These are phyloP conservation scores for Aspergillus ibericus DNA, from an alignment of 2,329 filamentous ascomycete species.

Conservation along the genomic window DNA sequence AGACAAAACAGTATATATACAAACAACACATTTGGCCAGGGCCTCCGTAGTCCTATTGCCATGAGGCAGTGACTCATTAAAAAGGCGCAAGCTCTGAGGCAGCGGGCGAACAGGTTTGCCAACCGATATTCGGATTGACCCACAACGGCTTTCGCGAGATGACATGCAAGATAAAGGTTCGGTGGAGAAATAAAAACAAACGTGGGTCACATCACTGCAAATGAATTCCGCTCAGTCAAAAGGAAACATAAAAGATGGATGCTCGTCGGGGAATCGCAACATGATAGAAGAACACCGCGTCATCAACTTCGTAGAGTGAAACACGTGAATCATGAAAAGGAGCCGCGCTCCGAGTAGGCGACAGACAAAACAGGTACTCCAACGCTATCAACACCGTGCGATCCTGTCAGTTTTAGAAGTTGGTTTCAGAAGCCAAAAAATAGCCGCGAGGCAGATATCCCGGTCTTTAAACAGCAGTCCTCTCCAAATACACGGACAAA, in stretches of 20 bases:
- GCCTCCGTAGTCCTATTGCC: neutral
- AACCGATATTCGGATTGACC: neutral
- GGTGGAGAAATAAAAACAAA: neutral
- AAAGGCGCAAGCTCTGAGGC: neutral
- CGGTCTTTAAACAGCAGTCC: constrained; percentile 26
- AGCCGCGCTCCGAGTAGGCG: constrained; percentile 6
- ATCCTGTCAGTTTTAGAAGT: constrained; percentile 12
- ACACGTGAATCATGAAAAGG: constrained; percentile 10
- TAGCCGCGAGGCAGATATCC: constrained; percentile 28
- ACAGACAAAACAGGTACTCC: constrained; percentile 21
- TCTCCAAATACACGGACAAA: constrained; percentile 20
- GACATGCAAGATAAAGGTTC: neutral
- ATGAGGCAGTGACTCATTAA: neutral
- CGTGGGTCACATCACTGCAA: neutral
- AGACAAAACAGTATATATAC: neutral
- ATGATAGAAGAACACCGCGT: constrained; percentile 18
- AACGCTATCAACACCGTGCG: constrained; percentile 27
- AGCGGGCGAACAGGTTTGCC: neutral
- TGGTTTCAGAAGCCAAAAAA: constrained; percentile 17
- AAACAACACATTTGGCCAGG: neutral
- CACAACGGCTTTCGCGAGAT: neutral
- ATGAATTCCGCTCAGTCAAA: neutral
- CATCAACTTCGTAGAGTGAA: constrained; percentile 15
- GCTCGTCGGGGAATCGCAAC: constrained; percentile 34
- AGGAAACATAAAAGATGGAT: constrained; percentile 15